Base-by-base conservation (phyloP, 306 rosid genomes). In the Fagus crenata region DNA sequence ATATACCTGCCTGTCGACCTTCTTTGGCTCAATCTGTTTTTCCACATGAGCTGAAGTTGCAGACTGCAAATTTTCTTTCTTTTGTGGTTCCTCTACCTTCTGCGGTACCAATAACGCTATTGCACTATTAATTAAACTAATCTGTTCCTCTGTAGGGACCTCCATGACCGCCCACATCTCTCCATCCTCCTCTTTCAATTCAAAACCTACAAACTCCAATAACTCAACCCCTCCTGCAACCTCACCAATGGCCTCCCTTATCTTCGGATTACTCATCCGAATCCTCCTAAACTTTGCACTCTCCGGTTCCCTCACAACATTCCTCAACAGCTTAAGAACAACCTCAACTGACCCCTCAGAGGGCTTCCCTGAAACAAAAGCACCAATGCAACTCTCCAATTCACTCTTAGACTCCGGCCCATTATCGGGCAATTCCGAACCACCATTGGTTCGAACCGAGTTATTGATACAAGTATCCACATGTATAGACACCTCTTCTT, bases 91-190 rank as follows among this genome's bases (percentile, higher is more conserved):
- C 54, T 88, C 85, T 2, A 65, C 84, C 74, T 78, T 71, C 41
- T 69, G 91, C 3, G 81, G 84, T 56, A 88, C 97, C 73, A 96
- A 85, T 46, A 87, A 86, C 28, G 40, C 76, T 4, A 86, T 36
- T 6, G 87, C 93, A 59, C 83, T 71, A 64, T 84, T 82, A 7
- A 96, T 83, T 64, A 84, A 74, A 22, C 53, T 71, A 11, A 87
- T 59, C 49, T 77, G 81, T 35, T 88, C 93, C 83, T 82, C 85
- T 0, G 54, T 40, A 51, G 97, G 98, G 72, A 85, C 87, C 69
- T 86, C 97, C 93, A 92, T 91, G 64, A 83, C 68, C 0, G 93
- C 97, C 97, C 97, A 96, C 77, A 89, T 89, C 63, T 96, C 99
- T n/a, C 86, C 98, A 65, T 87, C 89, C 78, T 96, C 98, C 53